phyloP scores from a whole-genome alignment of 257 asterid genomes.

The Euphrasia confusa region DNA sequence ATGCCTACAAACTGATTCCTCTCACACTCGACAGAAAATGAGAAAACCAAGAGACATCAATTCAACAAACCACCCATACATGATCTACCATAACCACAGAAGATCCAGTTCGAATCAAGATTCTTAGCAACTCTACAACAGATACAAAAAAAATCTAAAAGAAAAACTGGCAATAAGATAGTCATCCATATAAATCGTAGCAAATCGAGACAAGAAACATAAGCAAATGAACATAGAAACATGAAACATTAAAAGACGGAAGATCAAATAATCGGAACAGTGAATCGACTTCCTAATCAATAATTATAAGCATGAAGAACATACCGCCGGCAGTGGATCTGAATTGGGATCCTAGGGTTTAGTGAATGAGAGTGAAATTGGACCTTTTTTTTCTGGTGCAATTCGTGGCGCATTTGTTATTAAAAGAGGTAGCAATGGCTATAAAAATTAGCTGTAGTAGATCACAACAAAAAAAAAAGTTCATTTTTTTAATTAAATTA shows the following conservation, averaged over 20 bases:
- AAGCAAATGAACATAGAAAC: constrained; percentile 1
- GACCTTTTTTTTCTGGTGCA: background rate
- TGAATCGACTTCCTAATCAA: constrained; percentile 3
- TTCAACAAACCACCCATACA: background rate
- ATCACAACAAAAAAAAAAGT: too few species aligned
- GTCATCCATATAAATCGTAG: background rate
- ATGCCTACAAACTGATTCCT: background rate
- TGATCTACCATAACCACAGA: constrained; percentile 14
- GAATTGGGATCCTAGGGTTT: constrained; percentile 24
- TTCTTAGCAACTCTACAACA: background rate
- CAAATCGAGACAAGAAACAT: background rate
- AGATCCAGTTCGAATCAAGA: constrained; percentile 9
- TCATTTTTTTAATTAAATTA: background rate
- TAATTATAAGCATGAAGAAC: background rate
- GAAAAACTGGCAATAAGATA: background rate
- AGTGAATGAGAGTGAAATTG: constrained; percentile 11
- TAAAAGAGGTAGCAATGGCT: background rate
- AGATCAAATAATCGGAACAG: background rate
- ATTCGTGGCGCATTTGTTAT: background rate
- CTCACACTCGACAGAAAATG: background rate
- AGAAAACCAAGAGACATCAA: background rate
- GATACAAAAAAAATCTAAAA: background rate
- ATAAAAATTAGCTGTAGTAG: too few species aligned
- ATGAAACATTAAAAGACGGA: background rate
- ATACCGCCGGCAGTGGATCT: constrained; percentile 27